Conservation (phyloP, 2,329 filamentous ascomycete species). For the Verticillium zaregamsianum region DNA sequence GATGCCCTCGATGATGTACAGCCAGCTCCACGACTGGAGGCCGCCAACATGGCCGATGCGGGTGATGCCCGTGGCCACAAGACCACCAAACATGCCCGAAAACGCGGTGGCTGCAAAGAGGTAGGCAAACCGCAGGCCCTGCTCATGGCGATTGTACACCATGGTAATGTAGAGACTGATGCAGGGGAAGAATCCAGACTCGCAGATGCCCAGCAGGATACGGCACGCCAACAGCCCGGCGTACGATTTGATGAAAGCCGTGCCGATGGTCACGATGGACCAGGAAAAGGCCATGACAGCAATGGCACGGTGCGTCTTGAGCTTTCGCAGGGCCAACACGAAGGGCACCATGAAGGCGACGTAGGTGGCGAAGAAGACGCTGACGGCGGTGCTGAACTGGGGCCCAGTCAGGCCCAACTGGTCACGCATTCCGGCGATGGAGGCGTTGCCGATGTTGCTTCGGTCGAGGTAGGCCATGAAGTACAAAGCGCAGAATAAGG, state of each 20-base stretch:
- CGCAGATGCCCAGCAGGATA: slow-evolving; percentile 7
- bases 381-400: slow-evolving; percentile 55
- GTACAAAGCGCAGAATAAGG: slow-evolving; percentile 1
- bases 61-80: slow-evolving; percentile 26
- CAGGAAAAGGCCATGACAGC: slow-evolving; percentile 7
- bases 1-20: slow-evolving; percentile 42
- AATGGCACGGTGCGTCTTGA: slow-evolving; percentile 5
- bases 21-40: slow-evolving; percentile 45
- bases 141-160: slow-evolving; percentile 7
- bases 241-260: slow-evolving; percentile 6
- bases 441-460: slow-evolving; percentile 51
- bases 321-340: slow-evolving; percentile 3
- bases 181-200: slow-evolving; percentile 21
- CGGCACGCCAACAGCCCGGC: slow-evolving; percentile 3
- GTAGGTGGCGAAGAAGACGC: slow-evolving; percentile 57
- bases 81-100: slow-evolving; percentile 24
- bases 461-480: slow-evolving; percentile 22
- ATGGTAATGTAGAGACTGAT: slow-evolving; percentile 19
- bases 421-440: slow-evolving; percentile 50
- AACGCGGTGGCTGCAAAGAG: slow-evolving; percentile 25
- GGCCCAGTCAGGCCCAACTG: slow-evolving; percentile 46
- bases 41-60: slow-evolving; percentile 39
- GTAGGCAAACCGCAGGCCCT: slow-evolving; percentile 21
- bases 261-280: slow-evolving; percentile 9
- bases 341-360: slow-evolving; percentile 56